Evolutionary conservation across 257 asterid genomes (phyloP).

Genomic region (Ocimum tenuiflorum): DNA sequence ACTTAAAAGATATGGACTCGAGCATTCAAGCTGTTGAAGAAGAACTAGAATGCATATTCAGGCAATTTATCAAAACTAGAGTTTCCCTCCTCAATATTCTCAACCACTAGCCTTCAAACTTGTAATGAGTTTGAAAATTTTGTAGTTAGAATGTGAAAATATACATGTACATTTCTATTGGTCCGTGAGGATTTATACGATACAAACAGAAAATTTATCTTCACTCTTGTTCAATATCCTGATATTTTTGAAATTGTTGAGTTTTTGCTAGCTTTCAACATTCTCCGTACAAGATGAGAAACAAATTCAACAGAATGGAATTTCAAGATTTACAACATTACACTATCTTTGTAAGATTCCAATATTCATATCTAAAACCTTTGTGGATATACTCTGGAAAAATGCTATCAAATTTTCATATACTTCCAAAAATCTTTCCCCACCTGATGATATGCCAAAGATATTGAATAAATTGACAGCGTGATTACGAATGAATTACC

Average conservation of each 20-base stretch:
- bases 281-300: background rate
- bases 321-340: background rate
- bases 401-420: too few species aligned
- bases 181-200: background rate
- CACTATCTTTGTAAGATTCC: background rate
- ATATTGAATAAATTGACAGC: too few species aligned
- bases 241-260: background rate
- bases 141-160: background rate
- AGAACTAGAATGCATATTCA: conserved; percentile 25
- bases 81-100: conserved; percentile 35
- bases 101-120: conserved; percentile 13
- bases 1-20: conserved; percentile 23
- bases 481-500: too few species aligned
- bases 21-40: conserved; percentile 26
- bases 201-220: background rate
- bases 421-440: too few species aligned
- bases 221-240: background rate
- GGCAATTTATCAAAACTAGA: conserved; percentile 29
- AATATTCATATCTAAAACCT: too few species aligned
- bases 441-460: too few species aligned
- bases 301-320: too few species aligned
- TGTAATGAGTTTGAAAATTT: background rate
- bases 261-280: too few species aligned
- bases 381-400: too few species aligned
- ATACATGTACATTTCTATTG: background rate